phyloP scores from a whole-genome alignment of 2,329 filamentous ascomycete species.

The Microcyclospora pomicola region DNA sequence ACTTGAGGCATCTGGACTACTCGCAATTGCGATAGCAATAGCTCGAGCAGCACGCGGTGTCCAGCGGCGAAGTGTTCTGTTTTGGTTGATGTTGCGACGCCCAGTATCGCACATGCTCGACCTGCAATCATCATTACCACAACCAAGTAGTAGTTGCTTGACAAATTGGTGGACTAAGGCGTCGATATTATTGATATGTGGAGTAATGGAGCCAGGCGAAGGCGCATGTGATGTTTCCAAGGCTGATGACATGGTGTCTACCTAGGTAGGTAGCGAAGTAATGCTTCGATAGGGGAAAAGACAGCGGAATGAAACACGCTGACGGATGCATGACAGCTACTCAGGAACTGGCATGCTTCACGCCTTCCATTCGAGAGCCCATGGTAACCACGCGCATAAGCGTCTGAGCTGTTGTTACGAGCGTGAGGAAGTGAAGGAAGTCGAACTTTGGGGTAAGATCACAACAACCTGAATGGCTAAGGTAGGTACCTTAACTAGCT shows the following conservation, averaged over 20 bases:
- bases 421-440: no score
- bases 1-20: slow-evolving; percentile 54
- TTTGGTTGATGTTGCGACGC: slow-evolving; percentile 46
- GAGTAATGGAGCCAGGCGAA: background rate
- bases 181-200: slow-evolving; percentile 1
- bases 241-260: background rate
- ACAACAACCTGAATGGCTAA: no score
- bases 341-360: no score
- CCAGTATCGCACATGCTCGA: slow-evolving; percentile 68
- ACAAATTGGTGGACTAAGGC: slow-evolving; percentile 27
- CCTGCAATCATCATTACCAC: slow-evolving; percentile 50
- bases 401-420: no score
- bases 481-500: no score
- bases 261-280: no score
- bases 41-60: slow-evolving; percentile 68
- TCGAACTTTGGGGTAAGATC: no score
- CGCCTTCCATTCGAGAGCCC: no score
- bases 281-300: no score
- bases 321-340: no score
- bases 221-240: background rate
- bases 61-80: slow-evolving; percentile 58
- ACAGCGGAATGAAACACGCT: no score
- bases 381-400: no score
- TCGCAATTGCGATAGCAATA: slow-evolving; percentile 62
- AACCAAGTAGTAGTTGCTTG: slow-evolving; percentile 64